Evolutionary conservation across 2,329 filamentous ascomycete genomes (phyloP).

Genomic region (Diaporthe sp.): DNA sequence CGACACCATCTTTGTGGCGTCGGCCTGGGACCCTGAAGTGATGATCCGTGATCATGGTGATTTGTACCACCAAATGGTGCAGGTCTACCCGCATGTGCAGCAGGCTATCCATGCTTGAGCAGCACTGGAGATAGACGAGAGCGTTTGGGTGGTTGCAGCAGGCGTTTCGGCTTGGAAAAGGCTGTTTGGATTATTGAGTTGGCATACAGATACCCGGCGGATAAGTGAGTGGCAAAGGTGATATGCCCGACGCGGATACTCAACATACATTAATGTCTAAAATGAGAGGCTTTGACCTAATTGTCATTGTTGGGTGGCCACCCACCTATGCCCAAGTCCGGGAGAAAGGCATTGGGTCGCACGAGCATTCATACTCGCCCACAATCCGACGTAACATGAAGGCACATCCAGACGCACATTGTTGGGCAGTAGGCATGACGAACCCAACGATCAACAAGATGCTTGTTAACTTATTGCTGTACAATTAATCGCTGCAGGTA

Average conservation of each 20-base stretch:
- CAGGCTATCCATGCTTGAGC: slow-evolving; percentile 76
- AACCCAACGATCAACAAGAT: background rate
- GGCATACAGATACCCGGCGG: slow-evolving; percentile 5
- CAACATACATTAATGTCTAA: slow-evolving; percentile 5
- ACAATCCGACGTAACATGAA: background rate
- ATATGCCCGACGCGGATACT: background rate
- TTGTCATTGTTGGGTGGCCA: too few species aligned
- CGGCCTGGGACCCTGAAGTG: slow-evolving; percentile 77
- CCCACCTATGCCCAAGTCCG: background rate
- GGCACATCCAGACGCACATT: background rate
- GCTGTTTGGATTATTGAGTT: background rate
- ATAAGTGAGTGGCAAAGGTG: background rate
- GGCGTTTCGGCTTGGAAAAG: slow-evolving; percentile 8
- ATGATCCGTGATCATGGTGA: slow-evolving; percentile 85
- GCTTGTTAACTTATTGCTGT: background rate
- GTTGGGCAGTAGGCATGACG: background rate
- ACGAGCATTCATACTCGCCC: too few species aligned
- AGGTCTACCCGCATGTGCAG: slow-evolving; percentile 87
- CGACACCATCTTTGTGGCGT: slow-evolving; percentile 90
- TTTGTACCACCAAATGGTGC: slow-evolving; percentile 82
- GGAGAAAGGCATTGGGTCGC: background rate
- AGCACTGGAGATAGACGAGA: background rate
- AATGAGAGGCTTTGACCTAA: background rate
- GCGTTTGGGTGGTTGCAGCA: background rate
- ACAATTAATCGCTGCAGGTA: slow-evolving; percentile 18